These are phyloP conservation scores for Chondrus crispus DNA, from an alignment of 23 red algal species.

Conservation along the genomic window DNA sequence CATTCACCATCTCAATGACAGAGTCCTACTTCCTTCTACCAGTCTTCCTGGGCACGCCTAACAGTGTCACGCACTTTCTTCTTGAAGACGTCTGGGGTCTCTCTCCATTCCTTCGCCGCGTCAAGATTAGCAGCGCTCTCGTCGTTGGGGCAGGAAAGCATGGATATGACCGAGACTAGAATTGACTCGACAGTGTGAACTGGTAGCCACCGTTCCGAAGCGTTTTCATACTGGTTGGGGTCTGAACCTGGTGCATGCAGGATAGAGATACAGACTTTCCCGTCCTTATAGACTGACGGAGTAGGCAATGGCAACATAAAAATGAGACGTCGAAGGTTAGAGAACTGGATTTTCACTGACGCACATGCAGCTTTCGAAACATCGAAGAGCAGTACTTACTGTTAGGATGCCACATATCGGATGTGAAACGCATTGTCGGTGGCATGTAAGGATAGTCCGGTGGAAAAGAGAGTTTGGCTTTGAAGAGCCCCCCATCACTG, in stretches of 20 bases:
- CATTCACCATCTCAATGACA: too few relatives aligned
- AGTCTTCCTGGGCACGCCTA: conserved; percentile 83
- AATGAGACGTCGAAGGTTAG: too few relatives aligned
- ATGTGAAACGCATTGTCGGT: conserved; percentile 89
- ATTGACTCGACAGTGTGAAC: conserved; percentile 99
- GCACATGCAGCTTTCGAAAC: neutral
- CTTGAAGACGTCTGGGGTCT: conserved; percentile 83
- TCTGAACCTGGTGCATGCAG: conserved; percentile 95
- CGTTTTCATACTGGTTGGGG: conserved; percentile 93
- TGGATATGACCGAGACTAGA: conserved; percentile 90
- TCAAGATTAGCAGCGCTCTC: conserved; percentile 97
- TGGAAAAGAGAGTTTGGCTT: conserved; percentile 91
- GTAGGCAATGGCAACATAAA: neutral
- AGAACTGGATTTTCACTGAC: too few relatives aligned
- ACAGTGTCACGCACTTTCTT: conserved; percentile 91
- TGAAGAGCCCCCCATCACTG: conserved; percentile 96
- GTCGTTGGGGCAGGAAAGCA: conserved; percentile 94
- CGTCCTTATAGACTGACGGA: conserved; percentile 83
- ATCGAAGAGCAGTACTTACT: conserved; percentile 45
- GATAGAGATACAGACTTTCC: conserved; percentile 96
- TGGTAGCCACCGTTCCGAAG: conserved; percentile 91
- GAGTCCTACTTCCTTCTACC: too few relatives aligned
- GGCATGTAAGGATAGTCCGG: conserved; percentile 96
- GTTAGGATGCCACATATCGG: conserved; percentile 99
- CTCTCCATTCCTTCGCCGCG: conserved; percentile 98